These are phyloP conservation scores for Alternaria incomplexa DNA, from an alignment of 2,329 filamentous ascomycete species.

Conservation along the genomic window DNA sequence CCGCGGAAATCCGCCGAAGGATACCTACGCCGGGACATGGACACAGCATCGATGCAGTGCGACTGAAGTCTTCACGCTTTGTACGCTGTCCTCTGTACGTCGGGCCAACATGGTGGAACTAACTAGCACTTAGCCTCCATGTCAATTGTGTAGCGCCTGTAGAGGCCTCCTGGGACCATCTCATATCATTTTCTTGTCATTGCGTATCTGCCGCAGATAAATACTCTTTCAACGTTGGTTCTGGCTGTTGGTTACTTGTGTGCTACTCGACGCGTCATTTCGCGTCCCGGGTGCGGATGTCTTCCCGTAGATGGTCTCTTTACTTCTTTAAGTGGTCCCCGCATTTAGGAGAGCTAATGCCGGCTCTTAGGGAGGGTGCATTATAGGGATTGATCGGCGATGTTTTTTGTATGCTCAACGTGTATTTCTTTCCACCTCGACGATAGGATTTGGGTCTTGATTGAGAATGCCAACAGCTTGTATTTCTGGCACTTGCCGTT, in stretches of 20 bases:
- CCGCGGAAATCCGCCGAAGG: conserved; percentile 6
- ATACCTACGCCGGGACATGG: conserved; percentile 6
- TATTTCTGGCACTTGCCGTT: no score
- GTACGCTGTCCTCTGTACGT: conserved; percentile 17
- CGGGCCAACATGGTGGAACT: neutral
- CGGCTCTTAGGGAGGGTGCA: neutral
- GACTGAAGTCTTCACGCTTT: conserved; percentile 18
- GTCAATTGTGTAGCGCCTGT: neutral
- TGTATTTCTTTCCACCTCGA: neutral
- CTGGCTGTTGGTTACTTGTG: neutral
- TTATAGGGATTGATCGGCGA: neutral
- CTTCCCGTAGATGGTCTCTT: conserved; percentile 7
- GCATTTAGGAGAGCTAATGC: conserved; percentile 6
- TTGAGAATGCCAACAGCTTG: no score
- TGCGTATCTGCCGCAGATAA: neutral
- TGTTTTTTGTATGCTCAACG: neutral
- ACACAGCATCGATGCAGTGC: conserved; percentile 15
- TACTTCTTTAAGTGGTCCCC: conserved; percentile 16
- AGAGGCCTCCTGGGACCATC: neutral
- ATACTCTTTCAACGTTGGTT: neutral
- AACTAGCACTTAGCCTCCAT: neutral
- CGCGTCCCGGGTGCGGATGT: conserved; percentile 9
- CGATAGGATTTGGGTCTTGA: no score
- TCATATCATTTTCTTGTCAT: neutral
- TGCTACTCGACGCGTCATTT: conserved; percentile 9